phyloP scores from a whole-genome alignment of 148 eudicot genomes.

The Fagopyrum tataricum region DNA sequence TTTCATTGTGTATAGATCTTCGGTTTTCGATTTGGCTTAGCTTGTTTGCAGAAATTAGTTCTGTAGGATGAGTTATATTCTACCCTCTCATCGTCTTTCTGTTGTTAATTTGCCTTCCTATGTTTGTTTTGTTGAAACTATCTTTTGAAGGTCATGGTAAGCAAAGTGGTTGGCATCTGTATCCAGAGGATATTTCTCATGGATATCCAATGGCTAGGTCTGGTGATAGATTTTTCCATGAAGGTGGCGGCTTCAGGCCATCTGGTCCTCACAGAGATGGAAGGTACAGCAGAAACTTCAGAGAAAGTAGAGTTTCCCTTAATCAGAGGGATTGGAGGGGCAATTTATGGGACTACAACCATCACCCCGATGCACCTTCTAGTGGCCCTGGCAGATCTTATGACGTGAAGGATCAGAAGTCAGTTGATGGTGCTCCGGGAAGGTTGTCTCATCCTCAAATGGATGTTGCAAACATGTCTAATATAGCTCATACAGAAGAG shows the following conservation, averaged over 20 bases:
- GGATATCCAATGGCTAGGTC: slow-evolving; percentile 40
- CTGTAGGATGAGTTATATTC: not conserved
- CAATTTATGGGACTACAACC: slow-evolving; percentile 39
- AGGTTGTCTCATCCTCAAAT: slow-evolving; percentile 41
- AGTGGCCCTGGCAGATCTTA: slow-evolving; percentile 36
- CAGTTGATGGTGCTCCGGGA: slow-evolving; percentile 32
- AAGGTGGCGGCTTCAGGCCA: slow-evolving; percentile 35
- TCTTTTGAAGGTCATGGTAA: slow-evolving; percentile 54
- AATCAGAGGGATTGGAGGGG: slow-evolving; percentile 57
- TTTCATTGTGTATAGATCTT: not conserved
- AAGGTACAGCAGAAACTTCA: slow-evolving; percentile 40
- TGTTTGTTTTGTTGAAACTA: not conserved
- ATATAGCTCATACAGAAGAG: slow-evolving; percentile 34
- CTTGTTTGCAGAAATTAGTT: not conserved
- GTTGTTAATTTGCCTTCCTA: not conserved
- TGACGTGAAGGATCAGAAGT: slow-evolving; percentile 30
- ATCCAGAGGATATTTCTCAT: slow-evolving; percentile 38
- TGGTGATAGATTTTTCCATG: slow-evolving; percentile 35
- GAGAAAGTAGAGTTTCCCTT: slow-evolving; percentile 44
- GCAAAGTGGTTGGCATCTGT: slow-evolving; percentile 56
- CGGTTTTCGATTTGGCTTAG: not conserved
- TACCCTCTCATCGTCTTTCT: not conserved
- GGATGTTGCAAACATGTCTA: slow-evolving; percentile 30
- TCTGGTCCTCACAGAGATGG: slow-evolving; percentile 41
- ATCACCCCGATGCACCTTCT: slow-evolving; percentile 26